Base-by-base conservation (phyloP, 768 basidiomycete species). In the Boletus insuetus region DNA sequence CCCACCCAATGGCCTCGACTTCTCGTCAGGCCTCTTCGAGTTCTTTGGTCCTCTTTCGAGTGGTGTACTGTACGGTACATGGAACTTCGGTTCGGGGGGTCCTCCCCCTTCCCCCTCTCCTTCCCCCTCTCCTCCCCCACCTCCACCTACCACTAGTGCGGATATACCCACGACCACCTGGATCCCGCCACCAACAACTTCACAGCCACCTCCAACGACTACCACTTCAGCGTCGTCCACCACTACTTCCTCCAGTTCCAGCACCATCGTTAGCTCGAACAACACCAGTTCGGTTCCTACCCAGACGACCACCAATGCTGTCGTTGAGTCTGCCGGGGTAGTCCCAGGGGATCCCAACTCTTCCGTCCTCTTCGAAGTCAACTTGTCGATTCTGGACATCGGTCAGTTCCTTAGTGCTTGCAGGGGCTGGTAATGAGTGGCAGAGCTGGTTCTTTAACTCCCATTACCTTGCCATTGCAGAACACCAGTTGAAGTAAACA, bases 1-100 rank as follows among this genome's bases (percentile, higher is more conserved):
- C 68, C 82, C 82, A 4, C 74, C 64, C 37, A 77, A 72, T 29
- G 89, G 84, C 38, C 81, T 92, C 29, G 91, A 93, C 71, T 70
- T 91, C 45, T 84, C 84, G 12, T 61, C 74, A 34, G 83, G 84
- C 42, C 79, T 92, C 45, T 92, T 93, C 74, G 37, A 72, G 43
- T 80, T 67, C 74, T 89, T 91, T 69, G 78, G 75, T 13, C 49
- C 67, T 26, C 51, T 76, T 39, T 69, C 66, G 42, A 66, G 47
- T 4, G 90, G 89, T 46, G 79, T 87, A 34, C 68, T 91, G 55
- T 71, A 71, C 50, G 86, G 84, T 53, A 56, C 72, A 13, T 92
- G 89, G 89, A 65, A 60, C 41, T 84, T 77, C 65, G 57, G 43
- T 39, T 64, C 65, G 7, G 63, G 63, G 12, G 42, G 49, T 11